A percentile compares a stretch with the other conserved stretches of the same genome.
phyloP scores from a whole-genome alignment of 2,329 filamentous ascomycete species.

The Diplodia scrobiculata region DNA sequence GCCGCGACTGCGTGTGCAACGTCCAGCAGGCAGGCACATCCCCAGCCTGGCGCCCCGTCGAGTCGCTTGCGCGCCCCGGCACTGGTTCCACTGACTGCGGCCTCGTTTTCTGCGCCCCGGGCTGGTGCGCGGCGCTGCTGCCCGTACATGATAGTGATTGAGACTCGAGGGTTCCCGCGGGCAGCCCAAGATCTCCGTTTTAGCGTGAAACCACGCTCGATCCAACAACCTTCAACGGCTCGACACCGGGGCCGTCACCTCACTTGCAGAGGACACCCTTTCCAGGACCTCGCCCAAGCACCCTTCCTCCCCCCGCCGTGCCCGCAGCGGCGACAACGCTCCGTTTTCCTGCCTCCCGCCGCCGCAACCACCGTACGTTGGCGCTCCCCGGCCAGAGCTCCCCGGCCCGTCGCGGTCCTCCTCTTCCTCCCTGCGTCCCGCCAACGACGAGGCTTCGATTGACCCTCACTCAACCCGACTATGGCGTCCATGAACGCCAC shows the following conservation, averaged over 20 bases:
- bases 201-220: conserved; percentile 26
- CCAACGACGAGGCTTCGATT: conserved; percentile 28
- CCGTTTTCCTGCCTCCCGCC: conserved; percentile 16
- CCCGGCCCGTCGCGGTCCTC: conserved; percentile 27
- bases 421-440: conserved; percentile 32
- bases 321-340: conserved; percentile 18
- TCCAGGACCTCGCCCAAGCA: conserved; percentile 16
- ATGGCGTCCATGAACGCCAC: conserved; percentile 31
- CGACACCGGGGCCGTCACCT: conserved; percentile 22
- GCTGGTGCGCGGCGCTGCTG: background rate
- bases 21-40: background rate
- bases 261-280: conserved; percentile 24
- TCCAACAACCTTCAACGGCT: conserved; percentile 27
- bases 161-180: conserved; percentile 15
- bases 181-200: conserved; percentile 24
- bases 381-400: conserved; percentile 28
- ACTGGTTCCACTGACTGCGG: background rate
- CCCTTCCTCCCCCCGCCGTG: conserved; percentile 14
- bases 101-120: conserved; percentile 4
- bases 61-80: conserved; percentile 3
- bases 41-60: background rate
- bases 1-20: conserved; percentile 18
- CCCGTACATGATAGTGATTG: conserved; percentile 2
- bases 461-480: conserved; percentile 12
- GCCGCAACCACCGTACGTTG: conserved; percentile 24